A percentile compares a stretch with the other conserved stretches of the same genome.
These are phyloP conservation scores for Cercospora janseana DNA, from an alignment of 2,329 filamentous ascomycete species.

Conservation along the genomic window DNA sequence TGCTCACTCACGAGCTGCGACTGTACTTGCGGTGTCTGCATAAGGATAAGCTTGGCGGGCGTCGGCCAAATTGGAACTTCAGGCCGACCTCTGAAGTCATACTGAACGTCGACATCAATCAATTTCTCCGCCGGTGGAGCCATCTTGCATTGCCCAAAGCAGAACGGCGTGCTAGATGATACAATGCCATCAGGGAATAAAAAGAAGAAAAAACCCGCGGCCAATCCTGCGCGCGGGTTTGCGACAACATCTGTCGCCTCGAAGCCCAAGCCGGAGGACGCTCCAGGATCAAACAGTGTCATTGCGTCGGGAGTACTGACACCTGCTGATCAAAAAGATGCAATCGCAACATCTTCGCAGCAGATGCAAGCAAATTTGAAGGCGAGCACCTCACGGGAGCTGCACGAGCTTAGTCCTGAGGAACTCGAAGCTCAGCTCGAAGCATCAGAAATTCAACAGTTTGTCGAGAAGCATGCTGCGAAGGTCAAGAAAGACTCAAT, in stretches of 20 bases:
- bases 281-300: slow-evolving; percentile 31
- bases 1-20: slow-evolving; percentile 21
- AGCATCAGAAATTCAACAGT: slow-evolving; percentile 80
- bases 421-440: slow-evolving; percentile 88
- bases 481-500: slow-evolving; percentile 77
- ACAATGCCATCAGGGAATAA: slow-evolving; percentile 28
- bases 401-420: slow-evolving; percentile 69
- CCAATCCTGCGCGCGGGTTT: slow-evolving; percentile 88
- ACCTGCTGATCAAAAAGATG: slow-evolving; percentile 25
- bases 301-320: slow-evolving; percentile 34
- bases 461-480: slow-evolving; percentile 78
- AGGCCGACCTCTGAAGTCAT: slow-evolving; percentile 7
- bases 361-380: slow-evolving; percentile 24
- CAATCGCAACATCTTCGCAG: slow-evolving; percentile 31
- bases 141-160: background rate
- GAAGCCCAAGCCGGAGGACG: slow-evolving; percentile 57
- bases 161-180: slow-evolving; percentile 24
- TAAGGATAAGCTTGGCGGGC: slow-evolving; percentile 2
- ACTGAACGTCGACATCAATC: slow-evolving; percentile 1
- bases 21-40: slow-evolving; percentile 14
- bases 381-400: slow-evolving; percentile 30
- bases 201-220: slow-evolving; percentile 87
- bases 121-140: background rate
- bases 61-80: slow-evolving; percentile 8
- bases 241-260: slow-evolving; percentile 84